phyloP scores from a whole-genome alignment of 306 rosid species.

The Glycine tomentella region DNA sequence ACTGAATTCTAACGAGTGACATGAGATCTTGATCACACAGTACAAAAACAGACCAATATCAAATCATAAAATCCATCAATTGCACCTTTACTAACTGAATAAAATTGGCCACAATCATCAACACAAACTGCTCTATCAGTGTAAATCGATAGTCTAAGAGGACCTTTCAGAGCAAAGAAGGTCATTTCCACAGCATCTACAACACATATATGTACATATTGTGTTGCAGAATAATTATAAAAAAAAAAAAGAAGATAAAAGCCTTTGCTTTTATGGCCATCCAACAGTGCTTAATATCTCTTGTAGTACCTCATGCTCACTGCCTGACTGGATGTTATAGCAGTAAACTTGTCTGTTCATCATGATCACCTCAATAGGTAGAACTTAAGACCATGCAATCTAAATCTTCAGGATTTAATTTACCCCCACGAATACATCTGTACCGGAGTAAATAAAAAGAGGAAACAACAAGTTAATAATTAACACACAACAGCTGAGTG shows the following conservation, averaged over 20 bases:
- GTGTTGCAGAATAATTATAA: slow-evolving; percentile 44
- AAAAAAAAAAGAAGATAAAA: slow-evolving; percentile 37
- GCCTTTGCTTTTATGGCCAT: slow-evolving; percentile 46
- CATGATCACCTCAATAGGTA: slow-evolving; percentile 42
- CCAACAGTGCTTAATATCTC: slow-evolving; percentile 40
- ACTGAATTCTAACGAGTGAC: background rate
- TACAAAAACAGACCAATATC: slow-evolving; percentile 2
- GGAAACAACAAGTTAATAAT: background rate
- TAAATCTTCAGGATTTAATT: slow-evolving; percentile 47
- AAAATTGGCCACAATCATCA: slow-evolving; percentile 51
- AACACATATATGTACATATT: slow-evolving; percentile 65
- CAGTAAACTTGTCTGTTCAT: slow-evolving; percentile 13
- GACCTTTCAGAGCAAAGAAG: slow-evolving; percentile 43
- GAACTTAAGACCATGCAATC: slow-evolving; percentile 39
- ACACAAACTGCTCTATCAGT: slow-evolving; percentile 46
- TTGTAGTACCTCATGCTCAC: slow-evolving; percentile 15
- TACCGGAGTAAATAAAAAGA: slow-evolving; percentile 18
- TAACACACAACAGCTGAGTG: slow-evolving; percentile 9
- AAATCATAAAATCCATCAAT: slow-evolving; percentile 41
- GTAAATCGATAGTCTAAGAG: slow-evolving; percentile 37
- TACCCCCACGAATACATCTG: slow-evolving; percentile 52
- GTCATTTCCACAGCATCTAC: slow-evolving; percentile 50
- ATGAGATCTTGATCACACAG: background rate
- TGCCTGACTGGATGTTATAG: slow-evolving; percentile 30
- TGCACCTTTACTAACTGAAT: slow-evolving; percentile 44